Conservation (phyloP, 1,284 basidiomycete species). For the Puccinia horiana region DNA sequence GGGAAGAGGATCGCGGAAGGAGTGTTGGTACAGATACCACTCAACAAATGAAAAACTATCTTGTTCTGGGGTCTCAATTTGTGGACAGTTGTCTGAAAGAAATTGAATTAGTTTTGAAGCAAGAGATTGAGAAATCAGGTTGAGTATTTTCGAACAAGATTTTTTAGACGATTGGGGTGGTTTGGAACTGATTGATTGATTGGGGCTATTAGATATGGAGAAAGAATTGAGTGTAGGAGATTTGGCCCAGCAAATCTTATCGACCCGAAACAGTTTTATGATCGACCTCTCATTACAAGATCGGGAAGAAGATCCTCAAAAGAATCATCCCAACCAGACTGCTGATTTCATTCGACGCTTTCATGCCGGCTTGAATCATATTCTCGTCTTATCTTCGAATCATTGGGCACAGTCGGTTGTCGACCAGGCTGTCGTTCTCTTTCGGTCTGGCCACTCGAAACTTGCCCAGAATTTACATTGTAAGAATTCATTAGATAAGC, state of each 20-base stretch:
- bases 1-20: slow-evolving; percentile 2
- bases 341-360: not conserved
- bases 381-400: not conserved
- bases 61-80: slow-evolving; percentile 2
- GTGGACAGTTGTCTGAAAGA: not conserved
- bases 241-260: slow-evolving; percentile 17
- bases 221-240: slow-evolving; percentile 27
- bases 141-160: not conserved
- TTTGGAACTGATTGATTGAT: not conserved
- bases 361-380: slow-evolving; percentile 7
- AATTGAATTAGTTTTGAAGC: not conserved
- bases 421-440: not conserved
- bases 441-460: not conserved
- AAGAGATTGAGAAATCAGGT: slow-evolving; percentile 7
- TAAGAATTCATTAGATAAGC: not conserved
- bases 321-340: not conserved
- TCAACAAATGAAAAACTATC: not conserved
- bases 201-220: slow-evolving; percentile 10
- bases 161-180: not conserved
- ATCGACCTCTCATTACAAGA: slow-evolving; percentile 6
- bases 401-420: not conserved
- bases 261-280: slow-evolving; percentile 36
- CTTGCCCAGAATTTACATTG: not conserved
- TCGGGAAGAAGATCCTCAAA: not conserved
- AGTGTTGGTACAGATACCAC: not conserved